phyloP scores from a whole-genome alignment of 139 green algal genomes.

The Volvox africanus region DNA sequence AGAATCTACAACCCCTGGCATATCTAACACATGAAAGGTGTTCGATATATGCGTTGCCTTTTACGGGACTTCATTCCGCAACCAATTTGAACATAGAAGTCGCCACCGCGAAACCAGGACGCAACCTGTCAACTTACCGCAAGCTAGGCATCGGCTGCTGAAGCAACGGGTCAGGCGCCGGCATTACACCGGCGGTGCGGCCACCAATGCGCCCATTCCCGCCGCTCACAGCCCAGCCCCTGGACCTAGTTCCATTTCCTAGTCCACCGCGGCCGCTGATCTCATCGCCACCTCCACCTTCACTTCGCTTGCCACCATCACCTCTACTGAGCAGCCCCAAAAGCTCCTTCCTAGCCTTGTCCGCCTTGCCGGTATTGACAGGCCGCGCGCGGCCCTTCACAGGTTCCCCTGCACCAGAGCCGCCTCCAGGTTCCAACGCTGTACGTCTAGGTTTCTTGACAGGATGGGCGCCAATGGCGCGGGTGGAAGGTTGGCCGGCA shows the following conservation, averaged over 20 bases:
- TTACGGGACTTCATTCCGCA: not conserved
- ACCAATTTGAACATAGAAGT: not conserved
- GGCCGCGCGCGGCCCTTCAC: not conserved
- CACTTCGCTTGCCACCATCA: not conserved
- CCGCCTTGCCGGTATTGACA: slow-evolving; percentile 11
- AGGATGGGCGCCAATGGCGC: too few relatives aligned
- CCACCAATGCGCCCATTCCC: not conserved
- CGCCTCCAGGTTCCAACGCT: not conserved
- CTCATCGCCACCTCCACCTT: not conserved
- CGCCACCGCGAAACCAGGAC: too few relatives aligned
- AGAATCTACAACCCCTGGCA: not conserved
- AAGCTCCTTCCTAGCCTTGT: slow-evolving; percentile 28
- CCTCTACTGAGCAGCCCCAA: not conserved
- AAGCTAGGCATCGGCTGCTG: not conserved
- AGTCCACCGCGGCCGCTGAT: not conserved
- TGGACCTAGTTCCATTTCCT: not conserved
- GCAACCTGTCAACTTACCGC: not conserved
- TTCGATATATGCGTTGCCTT: too few relatives aligned
- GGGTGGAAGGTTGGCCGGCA: too few relatives aligned
- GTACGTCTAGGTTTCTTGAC: too few relatives aligned
- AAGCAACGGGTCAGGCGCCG: not conserved
- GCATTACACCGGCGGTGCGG: too few relatives aligned
- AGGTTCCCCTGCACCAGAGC: not conserved
- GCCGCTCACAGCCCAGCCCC: not conserved
- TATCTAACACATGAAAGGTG: not conserved